A percentile compares a stretch with the other conserved stretches of the same genome.
Conservation (phyloP, 140 eudicot genomes). For the Oenanthe javanica region DNA sequence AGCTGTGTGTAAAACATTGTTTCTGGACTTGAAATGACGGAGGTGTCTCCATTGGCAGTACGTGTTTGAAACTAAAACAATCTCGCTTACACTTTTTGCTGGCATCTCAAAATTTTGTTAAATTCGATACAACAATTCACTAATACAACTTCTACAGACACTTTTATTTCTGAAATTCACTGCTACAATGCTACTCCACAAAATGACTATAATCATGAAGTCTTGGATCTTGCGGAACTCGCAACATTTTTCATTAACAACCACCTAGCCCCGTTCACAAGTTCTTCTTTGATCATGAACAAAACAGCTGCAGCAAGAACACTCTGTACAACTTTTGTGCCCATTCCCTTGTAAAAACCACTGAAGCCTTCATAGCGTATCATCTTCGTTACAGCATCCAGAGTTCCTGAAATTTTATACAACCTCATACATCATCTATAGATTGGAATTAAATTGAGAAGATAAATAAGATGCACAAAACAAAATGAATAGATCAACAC, state of each 20-base stretch:
- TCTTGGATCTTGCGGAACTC: constrained; percentile 30
- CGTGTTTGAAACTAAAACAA: neutral
- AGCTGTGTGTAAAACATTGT: neutral
- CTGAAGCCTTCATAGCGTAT: constrained; percentile 71
- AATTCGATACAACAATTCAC: neutral
- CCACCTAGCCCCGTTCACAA: constrained; percentile 71
- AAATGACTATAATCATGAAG: neutral
- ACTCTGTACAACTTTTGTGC: constrained; percentile 87
- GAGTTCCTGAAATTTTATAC: constrained; percentile 42
- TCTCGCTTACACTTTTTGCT: neutral
- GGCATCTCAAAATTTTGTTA: neutral
- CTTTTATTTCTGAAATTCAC: neutral
- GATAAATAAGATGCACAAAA: neutral
- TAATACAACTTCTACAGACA: neutral
- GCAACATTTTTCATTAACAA: constrained; percentile 41
- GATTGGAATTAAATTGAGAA: neutral
- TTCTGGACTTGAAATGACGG: neutral
- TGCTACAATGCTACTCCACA: neutral
- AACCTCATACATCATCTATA: neutral
- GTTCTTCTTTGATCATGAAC: constrained; percentile 95
- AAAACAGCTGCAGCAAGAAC: constrained; percentile 93
- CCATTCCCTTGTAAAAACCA: constrained; percentile 91
- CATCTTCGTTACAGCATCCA: constrained; percentile 81
- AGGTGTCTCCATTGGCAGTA: neutral
- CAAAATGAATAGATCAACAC: neutral